Percentiles rank a stretch among this genome's conserved stretches.
phyloP scores from a whole-genome alignment of 1,284 basidiomycete genomes.

The Dichomitus squalens region DNA sequence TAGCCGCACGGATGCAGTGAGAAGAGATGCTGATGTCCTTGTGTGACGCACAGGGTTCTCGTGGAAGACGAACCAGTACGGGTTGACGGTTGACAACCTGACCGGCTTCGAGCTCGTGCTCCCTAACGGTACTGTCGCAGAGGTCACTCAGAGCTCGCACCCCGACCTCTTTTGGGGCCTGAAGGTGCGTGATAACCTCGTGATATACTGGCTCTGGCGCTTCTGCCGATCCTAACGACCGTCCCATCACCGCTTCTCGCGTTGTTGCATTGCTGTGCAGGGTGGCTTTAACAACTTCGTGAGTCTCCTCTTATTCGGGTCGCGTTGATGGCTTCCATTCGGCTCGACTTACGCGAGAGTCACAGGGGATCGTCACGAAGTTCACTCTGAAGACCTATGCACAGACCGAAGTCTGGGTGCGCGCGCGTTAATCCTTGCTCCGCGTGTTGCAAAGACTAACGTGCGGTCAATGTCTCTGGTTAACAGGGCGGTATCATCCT shows the following conservation, averaged over 20 bases:
- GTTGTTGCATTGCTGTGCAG: constrained; percentile 29
- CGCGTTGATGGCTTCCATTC: neutral
- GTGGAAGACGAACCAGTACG: constrained; percentile 42
- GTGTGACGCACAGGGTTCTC: constrained; percentile 40
- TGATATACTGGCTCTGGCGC: neutral
- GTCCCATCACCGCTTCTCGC: neutral
- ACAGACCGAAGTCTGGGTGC: constrained; percentile 62
- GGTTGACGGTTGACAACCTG: constrained; percentile 48
- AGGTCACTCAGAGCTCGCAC: constrained; percentile 28
- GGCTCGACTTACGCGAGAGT: neutral
- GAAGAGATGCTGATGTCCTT: neutral
- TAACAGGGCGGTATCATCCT: constrained; percentile 56
- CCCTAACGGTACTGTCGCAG: constrained; percentile 40
- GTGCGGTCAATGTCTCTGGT: neutral
- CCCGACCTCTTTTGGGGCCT: constrained; percentile 44
- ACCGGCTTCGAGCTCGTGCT: constrained; percentile 41
- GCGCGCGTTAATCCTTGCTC: constrained; percentile 14
- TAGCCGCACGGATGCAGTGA: neutral
- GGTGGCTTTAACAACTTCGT: constrained; percentile 67
- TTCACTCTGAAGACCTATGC: constrained; percentile 57
- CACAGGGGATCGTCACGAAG: constrained; percentile 61
- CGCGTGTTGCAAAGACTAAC: neutral
- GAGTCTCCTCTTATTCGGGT: constrained; percentile 22
- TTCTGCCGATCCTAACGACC: neutral
- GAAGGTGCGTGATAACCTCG: constrained; percentile 33